Evolutionary conservation across 169 alveolate species (phyloP).

Genomic region (Plasmodium ovale): DNA sequence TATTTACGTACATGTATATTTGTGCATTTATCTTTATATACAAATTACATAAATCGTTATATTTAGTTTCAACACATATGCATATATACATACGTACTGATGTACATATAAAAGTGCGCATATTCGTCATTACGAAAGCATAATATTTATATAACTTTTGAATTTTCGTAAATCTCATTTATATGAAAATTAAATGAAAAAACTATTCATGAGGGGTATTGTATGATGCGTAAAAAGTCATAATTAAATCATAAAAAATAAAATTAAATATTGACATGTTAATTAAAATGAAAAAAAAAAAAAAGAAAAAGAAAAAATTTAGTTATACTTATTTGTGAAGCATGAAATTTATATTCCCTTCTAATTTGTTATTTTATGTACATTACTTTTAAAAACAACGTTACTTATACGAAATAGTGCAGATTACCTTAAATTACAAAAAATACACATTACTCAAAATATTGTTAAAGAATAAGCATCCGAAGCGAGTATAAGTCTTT

Average conservation of each 20-base stretch:
- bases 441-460: conserved; percentile 21
- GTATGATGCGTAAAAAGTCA: conserved; percentile 27
- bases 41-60: too few species aligned
- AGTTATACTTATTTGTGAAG: conserved; percentile 36
- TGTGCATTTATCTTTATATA: too few species aligned
- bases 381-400: conserved; percentile 32
- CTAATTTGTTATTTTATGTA: conserved; percentile 16
- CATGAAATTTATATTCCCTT: conserved; percentile 1
- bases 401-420: background rate
- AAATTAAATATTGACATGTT: conserved; percentile 20
- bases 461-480: background rate
- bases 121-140: too few species aligned
- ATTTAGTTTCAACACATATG: too few species aligned
- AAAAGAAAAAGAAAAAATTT: too few species aligned
- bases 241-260: conserved; percentile 1
- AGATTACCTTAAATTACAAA: background rate
- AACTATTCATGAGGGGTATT: conserved; percentile 34
- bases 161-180: conserved; percentile 19
- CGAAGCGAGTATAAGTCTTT: background rate
- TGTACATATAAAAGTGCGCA: too few species aligned
- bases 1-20: too few species aligned
- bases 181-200: conserved; percentile 16
- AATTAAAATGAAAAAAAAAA: conserved; percentile 30
- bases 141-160: background rate
- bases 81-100: too few species aligned